Evolutionary conservation across 345 rosid genomes (phyloP).

Genomic region (Rhodamnia rubescens): DNA sequence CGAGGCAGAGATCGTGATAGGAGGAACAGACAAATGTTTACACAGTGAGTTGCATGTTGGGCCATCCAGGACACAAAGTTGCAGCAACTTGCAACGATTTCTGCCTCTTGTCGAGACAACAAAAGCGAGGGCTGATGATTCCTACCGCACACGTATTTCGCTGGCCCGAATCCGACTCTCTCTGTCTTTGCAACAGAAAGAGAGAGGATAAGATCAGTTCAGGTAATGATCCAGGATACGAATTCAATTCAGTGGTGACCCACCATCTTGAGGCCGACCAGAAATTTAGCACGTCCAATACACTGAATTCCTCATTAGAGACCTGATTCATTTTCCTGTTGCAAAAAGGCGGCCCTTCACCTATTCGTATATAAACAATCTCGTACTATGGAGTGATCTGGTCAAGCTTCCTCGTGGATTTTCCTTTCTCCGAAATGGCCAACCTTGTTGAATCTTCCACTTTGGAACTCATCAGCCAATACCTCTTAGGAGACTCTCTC

Average conservation of each 20-base stretch:
- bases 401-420: background rate
- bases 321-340: background rate
- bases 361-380: background rate
- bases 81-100: background rate
- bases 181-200: background rate
- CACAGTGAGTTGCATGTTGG: background rate
- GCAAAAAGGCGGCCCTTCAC: background rate
- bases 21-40: background rate
- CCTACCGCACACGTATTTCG: background rate
- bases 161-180: background rate
- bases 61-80: background rate
- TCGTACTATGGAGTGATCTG: background rate
- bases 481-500: constrained; percentile 10
- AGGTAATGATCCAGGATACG: background rate
- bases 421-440: background rate
- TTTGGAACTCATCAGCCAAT: background rate
- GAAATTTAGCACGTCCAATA: background rate
- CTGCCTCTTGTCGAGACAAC: background rate
- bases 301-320: background rate
- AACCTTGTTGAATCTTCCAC: background rate
- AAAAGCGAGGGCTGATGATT: background rate
- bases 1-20: background rate
- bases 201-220: background rate
- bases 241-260: background rate
- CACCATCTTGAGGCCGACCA: background rate